A percentile compares a stretch with the other conserved stretches of the same genome.
Evolutionary conservation across 192 early-diverging fungal species (phyloP).

Genomic region (Coemansia sp.): DNA sequence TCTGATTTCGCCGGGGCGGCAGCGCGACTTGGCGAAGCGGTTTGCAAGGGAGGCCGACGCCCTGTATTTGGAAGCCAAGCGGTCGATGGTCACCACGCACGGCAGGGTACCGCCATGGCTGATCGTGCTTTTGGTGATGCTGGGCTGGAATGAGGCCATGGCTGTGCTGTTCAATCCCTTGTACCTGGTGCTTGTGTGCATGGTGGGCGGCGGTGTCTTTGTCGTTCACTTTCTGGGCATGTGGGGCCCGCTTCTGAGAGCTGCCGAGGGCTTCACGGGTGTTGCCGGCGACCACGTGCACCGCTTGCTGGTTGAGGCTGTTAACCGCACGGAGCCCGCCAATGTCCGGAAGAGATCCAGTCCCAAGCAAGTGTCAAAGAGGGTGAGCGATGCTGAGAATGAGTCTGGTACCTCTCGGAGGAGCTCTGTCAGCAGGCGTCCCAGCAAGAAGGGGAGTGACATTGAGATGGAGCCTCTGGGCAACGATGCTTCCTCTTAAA

Average conservation of each 20-base stretch:
- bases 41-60: conserved; percentile 90
- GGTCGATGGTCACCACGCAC: conserved; percentile 84
- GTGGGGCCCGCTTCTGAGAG: conserved; percentile 62
- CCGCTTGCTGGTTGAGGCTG: conserved; percentile 47
- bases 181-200: conserved; percentile 66
- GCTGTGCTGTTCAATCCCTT: conserved; percentile 80
- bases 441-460: background rate
- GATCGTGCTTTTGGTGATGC: conserved; percentile 66
- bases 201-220: conserved; percentile 60
- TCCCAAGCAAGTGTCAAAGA: background rate
- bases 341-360: background rate
- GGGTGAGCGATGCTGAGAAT: background rate
- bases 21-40: conserved; percentile 69
- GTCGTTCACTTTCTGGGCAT: conserved; percentile 66
- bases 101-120: conserved; percentile 87
- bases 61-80: conserved; percentile 94
- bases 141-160: conserved; percentile 98
- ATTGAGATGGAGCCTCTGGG: conserved; percentile 38
- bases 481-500: background rate
- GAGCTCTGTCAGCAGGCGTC: background rate
- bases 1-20: conserved; percentile 60
- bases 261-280: conserved; percentile 32
- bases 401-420: background rate
- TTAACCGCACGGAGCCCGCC: conserved; percentile 51
- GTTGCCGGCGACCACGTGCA: conserved; percentile 55